A percentile compares a stretch with the other conserved stretches of the same genome.
Conservation (phyloP, 352 stramenopile species). For the Phytophthora syringae region DNA sequence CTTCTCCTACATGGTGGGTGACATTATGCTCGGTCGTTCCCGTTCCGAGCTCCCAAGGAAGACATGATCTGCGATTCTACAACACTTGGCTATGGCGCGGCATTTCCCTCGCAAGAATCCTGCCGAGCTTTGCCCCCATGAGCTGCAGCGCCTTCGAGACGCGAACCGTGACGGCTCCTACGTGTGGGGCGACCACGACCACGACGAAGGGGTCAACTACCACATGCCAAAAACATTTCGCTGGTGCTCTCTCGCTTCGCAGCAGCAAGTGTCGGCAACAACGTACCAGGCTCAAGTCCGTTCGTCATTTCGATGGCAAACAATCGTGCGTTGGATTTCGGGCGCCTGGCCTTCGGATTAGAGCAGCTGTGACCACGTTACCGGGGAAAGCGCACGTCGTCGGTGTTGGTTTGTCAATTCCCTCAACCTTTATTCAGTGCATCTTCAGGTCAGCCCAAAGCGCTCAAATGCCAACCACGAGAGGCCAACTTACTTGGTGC, state of each 20-base stretch:
- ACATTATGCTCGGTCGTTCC: slow-evolving; percentile 53
- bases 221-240: slow-evolving; percentile 36
- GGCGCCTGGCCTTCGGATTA: slow-evolving; percentile 42
- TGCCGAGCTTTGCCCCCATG: slow-evolving; percentile 5
- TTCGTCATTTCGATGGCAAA: slow-evolving; percentile 57
- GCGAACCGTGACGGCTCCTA: slow-evolving; percentile 42
- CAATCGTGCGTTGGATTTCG: slow-evolving; percentile 53
- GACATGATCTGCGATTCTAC: slow-evolving; percentile 40
- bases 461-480: no score
- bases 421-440: no score
- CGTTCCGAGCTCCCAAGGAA: slow-evolving; percentile 37
- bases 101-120: slow-evolving; percentile 12
- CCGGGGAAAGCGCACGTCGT: slow-evolving; percentile 25
- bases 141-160: slow-evolving; percentile 27
- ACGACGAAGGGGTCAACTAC: slow-evolving; percentile 49
- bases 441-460: no score
- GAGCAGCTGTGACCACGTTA: slow-evolving; percentile 34
- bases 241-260: slow-evolving; percentile 25
- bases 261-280: slow-evolving; percentile 10
- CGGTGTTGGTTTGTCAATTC: slow-evolving; percentile 31
- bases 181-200: slow-evolving; percentile 40
- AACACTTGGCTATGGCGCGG: slow-evolving; percentile 29
- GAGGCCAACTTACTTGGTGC: no score
- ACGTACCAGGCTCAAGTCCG: slow-evolving; percentile 14
- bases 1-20: no score